Base-by-base conservation (phyloP, 768 basidiomycete species). In the Tylopilus sp. region DNA sequence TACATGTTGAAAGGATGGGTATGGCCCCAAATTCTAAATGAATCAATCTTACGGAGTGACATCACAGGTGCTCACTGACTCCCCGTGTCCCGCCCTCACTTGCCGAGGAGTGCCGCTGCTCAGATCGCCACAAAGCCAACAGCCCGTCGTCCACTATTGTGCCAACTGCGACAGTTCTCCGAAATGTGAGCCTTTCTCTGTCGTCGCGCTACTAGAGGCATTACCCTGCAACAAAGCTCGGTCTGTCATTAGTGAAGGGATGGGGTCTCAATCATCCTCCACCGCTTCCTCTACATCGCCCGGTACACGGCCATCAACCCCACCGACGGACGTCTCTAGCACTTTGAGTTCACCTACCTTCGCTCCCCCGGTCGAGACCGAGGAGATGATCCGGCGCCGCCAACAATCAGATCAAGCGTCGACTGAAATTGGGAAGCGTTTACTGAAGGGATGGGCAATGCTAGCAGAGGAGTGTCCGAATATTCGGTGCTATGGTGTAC, bases 381-480 rank as follows among this genome's bases (percentile, higher is more conserved):
- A 83, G 58, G 82, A 85, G 57, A 78, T 76, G 22, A 71, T 83
- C 22, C 81, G 80, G 31, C 79, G 92, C 28, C 82, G 92, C 48
- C 83, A 85, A 54, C 91, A 93, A 67, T 90, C 89, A 3, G 91
- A 94, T 65, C 72, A 69, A 36, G 92, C 92, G 16, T 89, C 90
- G 3, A 71, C 83, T 46, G 87, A 87, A 63, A 89, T 94, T 28
- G 92, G 88, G 40, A 85, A 81, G 56, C 79, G 83, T 24, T 74
- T 94, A 54, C 71, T 94, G 42, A 84, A 82, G 61, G 92, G 88
- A 36, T 94, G 89, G 89, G 83, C 92, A 1, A 89, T 94, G 87
- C 76, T 94, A n/a, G 89, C 78, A 22, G 89, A 93, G 33, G 89
- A 92, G 71, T 94, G 92, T 63, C 81, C 83, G 0, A 86, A 81